Evolutionary conservation across 257 asterid genomes (phyloP).

Genomic region (Cinchona pubescens): DNA sequence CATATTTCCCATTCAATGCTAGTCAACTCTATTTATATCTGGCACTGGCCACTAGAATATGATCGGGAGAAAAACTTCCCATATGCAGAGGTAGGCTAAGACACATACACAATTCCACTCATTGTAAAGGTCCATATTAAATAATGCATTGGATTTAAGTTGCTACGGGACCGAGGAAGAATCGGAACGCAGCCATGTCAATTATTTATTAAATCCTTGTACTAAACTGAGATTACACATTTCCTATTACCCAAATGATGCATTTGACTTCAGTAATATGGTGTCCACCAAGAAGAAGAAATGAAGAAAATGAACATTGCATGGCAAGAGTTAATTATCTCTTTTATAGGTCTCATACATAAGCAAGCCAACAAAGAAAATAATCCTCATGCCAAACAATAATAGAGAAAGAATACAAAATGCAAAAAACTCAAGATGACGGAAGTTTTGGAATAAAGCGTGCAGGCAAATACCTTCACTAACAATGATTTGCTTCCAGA

Average conservation of each 20-base stretch:
- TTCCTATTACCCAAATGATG: not conserved
- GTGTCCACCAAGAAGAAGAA: not conserved
- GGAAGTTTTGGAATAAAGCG: not conserved
- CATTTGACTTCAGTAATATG: not conserved
- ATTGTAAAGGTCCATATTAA: not conserved
- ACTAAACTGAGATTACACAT: not conserved
- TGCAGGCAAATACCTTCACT: conserved; percentile 61
- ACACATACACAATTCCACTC: not conserved
- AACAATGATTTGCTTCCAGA: conserved; percentile 62
- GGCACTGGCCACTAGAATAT: not conserved
- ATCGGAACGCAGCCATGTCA: not conserved
- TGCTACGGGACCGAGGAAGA: not conserved
- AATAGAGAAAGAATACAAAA: not conserved
- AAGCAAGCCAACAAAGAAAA: not conserved
- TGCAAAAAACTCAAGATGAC: not conserved
- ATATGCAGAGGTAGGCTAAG: not conserved
- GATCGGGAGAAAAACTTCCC: not conserved
- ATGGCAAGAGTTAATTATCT: not conserved
- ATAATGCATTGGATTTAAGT: not conserved
- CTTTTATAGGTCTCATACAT: not conserved
- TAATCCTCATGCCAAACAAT: not conserved
- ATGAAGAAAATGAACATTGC: not conserved
- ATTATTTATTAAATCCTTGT: not conserved
- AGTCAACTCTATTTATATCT: not conserved
- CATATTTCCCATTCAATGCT: too few species aligned